Evolutionary conservation across 202 grass and related monocot genomes (phyloP), one percentile per base, ranked within the genome.

Genomic region (Setaria viridis): DNA sequence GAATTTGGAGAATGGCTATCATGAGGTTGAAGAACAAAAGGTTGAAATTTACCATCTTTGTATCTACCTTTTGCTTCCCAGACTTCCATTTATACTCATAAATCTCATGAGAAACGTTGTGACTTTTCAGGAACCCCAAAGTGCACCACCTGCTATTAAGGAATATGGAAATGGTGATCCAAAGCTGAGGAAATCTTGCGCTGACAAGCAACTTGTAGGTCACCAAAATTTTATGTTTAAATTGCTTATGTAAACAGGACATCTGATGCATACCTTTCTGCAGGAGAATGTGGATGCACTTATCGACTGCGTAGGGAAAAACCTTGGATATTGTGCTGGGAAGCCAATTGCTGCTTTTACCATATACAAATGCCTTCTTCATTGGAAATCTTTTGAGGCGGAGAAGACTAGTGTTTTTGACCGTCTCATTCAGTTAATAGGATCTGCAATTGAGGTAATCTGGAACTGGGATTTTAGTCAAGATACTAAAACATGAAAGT

Each of bases 331-430:
- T 75, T 91, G 94, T 79, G 88, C 87, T 41, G 97, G 87, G 81
- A 99, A 99, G 87, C 97, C 97, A 77, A 85, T 94, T 82, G 94
- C 97, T 88, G 92, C 97, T 58, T 89, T 92, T 81, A 99, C 94
- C 51, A 99, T 97, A 86, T 99, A 99, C 88, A 99, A 90, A 88
- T 99, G 97, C 67, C 97, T 99, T 65, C 88, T 99, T 70, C 89
- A 99, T 77, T 99, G 97, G 97, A 99, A 97, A 88, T 99, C 97
- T 78, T 99, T 99, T 48, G 97, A 99, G 82, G 90, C 94, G 37
- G 97, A 99, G 65, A 96, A 93, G 82, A 94, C 97, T 35, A 97
- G 88, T 82, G 97, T 99, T 82, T 99, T 99, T 93, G 97, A 99
- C 62, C 92, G 92, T 77, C 97, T 99, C 84, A 97, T 99, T 86